Percentiles rank a stretch among this genome's conserved stretches.
Evolutionary conservation across 352 stramenopile species (phyloP).

Genomic region (Globisporangium abappressorium): DNA sequence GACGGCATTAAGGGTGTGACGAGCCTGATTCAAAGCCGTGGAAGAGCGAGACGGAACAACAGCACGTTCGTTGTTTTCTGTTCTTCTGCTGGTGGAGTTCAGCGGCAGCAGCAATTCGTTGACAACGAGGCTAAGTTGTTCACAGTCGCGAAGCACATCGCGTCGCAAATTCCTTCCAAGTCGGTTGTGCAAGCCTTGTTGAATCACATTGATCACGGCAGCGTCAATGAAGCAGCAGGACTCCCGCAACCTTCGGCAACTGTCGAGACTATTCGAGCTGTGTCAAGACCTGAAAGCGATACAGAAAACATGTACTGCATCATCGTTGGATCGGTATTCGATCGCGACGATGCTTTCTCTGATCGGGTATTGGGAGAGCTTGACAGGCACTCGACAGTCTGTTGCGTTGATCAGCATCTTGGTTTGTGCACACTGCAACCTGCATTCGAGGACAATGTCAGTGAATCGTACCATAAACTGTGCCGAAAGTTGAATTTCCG

Average conservation of each 20-base stretch:
- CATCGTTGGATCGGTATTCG: conserved; percentile 31
- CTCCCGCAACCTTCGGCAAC: too few species aligned
- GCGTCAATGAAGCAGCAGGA: not conserved
- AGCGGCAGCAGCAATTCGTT: conserved; percentile 45
- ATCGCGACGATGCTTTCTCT: conserved; percentile 12
- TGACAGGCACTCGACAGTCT: conserved; percentile 28
- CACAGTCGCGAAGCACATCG: conserved; percentile 30
- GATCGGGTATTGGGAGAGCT: conserved; percentile 27
- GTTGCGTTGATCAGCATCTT: conserved; percentile 34
- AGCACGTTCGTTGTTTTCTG: conserved; percentile 76
- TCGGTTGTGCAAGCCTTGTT: conserved; percentile 35
- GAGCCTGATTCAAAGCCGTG: conserved; percentile 77
- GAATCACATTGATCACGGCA: conserved; percentile 9
- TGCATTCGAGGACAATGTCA: conserved; percentile 25
- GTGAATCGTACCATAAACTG: conserved; percentile 38
- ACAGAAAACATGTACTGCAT: conserved; percentile 44
- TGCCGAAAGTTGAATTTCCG: conserved; percentile 33
- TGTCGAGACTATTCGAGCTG: not conserved
- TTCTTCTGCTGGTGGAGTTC: conserved; percentile 32
- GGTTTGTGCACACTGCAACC: conserved; percentile 47
- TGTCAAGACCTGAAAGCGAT: not conserved
- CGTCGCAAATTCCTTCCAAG: conserved; percentile 49
- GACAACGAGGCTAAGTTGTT: conserved; percentile 55
- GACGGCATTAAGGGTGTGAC: conserved; percentile 67
- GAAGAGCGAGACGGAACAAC: conserved; percentile 50